Conservation (phyloP, 345 rosid species). For the Salix caprea region DNA sequence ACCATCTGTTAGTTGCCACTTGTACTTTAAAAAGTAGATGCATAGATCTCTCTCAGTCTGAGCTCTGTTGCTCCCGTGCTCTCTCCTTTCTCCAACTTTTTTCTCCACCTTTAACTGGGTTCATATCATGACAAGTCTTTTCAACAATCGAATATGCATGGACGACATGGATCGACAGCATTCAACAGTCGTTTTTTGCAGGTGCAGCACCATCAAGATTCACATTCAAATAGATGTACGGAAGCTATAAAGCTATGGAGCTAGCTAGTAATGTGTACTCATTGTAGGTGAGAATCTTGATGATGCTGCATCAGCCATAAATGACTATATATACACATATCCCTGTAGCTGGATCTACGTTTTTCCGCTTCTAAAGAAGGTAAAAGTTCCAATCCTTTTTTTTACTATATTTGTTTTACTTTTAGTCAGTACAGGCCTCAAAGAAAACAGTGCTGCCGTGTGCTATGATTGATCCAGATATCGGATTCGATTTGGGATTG, state of each 20-base stretch:
- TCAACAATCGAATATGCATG: not conserved
- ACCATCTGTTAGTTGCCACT: constrained; percentile 14
- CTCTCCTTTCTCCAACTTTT: not conserved
- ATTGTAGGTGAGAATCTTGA: constrained; percentile 62
- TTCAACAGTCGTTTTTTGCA: constrained; percentile 46
- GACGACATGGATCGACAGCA: constrained; percentile 4
- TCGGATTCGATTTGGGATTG: not conserved
- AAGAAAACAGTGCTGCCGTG: not conserved
- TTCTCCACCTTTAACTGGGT: not conserved
- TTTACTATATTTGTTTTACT: not conserved
- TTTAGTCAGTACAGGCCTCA: not conserved
- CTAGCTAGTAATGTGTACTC: not conserved
- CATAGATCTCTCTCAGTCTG: not conserved
- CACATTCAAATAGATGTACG: constrained; percentile 36
- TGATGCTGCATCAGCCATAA: constrained; percentile 76
- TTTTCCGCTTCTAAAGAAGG: constrained; percentile 3
- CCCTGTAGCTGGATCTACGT: constrained; percentile 12
- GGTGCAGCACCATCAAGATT: constrained; percentile 71
- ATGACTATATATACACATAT: constrained; percentile 31
- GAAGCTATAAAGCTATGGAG: not conserved
- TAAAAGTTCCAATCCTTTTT: not conserved
- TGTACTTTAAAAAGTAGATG: not conserved
- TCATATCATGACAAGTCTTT: not conserved
- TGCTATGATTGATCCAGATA: not conserved
- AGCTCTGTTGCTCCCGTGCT: not conserved